A percentile compares a stretch with the other conserved stretches of the same genome.
These are phyloP conservation scores for Quercus lobata DNA, from an alignment of 331 rosid species.

Conservation along the genomic window DNA sequence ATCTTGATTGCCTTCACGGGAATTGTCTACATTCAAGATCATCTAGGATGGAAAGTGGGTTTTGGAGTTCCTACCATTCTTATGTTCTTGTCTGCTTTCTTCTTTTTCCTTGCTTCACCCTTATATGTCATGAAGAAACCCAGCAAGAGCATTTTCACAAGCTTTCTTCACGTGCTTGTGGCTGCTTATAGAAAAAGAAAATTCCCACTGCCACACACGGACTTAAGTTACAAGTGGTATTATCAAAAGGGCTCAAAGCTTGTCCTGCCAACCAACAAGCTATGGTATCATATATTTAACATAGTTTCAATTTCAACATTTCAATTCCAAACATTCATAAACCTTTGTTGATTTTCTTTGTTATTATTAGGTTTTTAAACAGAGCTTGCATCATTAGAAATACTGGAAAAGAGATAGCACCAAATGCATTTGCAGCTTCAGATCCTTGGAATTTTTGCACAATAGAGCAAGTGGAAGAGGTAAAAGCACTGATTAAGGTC, in stretches of 20 bases:
- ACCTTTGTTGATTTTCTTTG: no score
- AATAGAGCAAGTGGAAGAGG: slow-evolving; percentile 69
- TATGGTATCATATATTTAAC: slow-evolving; percentile 27
- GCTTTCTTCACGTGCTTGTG: slow-evolving; percentile 42
- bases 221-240: slow-evolving; percentile 25
- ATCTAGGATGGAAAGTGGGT: slow-evolving; percentile 63
- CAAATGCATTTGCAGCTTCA: slow-evolving; percentile 41
- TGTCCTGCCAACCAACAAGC: slow-evolving; percentile 51
- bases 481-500: slow-evolving; percentile 54
- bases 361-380: slow-evolving; percentile 43
- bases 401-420: slow-evolving; percentile 31
- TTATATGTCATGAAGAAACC: slow-evolving; percentile 49
- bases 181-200: slow-evolving; percentile 54
- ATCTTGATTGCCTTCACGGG: slow-evolving; percentile 51
- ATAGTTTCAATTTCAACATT: not conserved
- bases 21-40: slow-evolving; percentile 52
- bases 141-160: slow-evolving; percentile 44
- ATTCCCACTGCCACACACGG: slow-evolving; percentile 26
- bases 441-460: slow-evolving; percentile 72
- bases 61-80: slow-evolving; percentile 59
- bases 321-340: no score
- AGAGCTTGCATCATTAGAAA: slow-evolving; percentile 55
- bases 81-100: slow-evolving; percentile 36
- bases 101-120: slow-evolving; percentile 42
- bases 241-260: slow-evolving; percentile 32